Evolutionary conservation across 1,139 yeast genomes (phyloP).

Genomic region (Sugiyamaella castrensis): DNA sequence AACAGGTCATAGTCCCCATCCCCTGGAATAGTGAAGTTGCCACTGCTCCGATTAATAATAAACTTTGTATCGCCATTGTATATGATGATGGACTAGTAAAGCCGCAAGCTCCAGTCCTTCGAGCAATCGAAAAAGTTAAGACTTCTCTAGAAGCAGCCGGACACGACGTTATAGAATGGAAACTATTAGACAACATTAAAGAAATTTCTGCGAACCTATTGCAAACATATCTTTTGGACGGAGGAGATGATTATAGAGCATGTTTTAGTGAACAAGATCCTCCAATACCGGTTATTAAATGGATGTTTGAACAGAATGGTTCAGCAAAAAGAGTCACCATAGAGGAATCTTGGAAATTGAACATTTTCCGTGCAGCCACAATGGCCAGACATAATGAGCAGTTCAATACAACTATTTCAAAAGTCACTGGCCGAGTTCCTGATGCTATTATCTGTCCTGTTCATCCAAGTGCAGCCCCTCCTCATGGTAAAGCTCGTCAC

Average conservation of each 20-base stretch:
- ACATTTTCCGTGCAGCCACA: constrained; percentile 7
- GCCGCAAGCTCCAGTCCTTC: constrained; percentile 7
- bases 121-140: not conserved
- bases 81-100: constrained; percentile 17
- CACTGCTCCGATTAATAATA: not conserved
- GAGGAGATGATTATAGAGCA: constrained; percentile 9
- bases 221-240: constrained; percentile 13
- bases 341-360: constrained; percentile 11
- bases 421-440: constrained; percentile 4
- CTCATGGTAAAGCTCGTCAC: constrained; percentile 38
- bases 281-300: constrained; percentile 4
- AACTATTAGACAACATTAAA: constrained; percentile 4
- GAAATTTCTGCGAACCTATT: constrained; percentile 16
- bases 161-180: constrained; percentile 39
- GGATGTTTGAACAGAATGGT: constrained; percentile 1
- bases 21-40: constrained; percentile 21
- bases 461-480: constrained; percentile 37
- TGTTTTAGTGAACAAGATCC: constrained; percentile 4
- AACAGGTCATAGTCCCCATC: constrained; percentile 36
- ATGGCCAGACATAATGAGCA: constrained; percentile 15
- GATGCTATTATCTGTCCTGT: constrained; percentile 1
- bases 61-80: constrained; percentile 16
- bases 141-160: constrained; percentile 35
- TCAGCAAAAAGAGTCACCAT: constrained; percentile 3
- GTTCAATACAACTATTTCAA: not conserved